Evolutionary conservation across 345 rosid species (phyloP).

Genomic region (Eucalyptus leucophloia): DNA sequence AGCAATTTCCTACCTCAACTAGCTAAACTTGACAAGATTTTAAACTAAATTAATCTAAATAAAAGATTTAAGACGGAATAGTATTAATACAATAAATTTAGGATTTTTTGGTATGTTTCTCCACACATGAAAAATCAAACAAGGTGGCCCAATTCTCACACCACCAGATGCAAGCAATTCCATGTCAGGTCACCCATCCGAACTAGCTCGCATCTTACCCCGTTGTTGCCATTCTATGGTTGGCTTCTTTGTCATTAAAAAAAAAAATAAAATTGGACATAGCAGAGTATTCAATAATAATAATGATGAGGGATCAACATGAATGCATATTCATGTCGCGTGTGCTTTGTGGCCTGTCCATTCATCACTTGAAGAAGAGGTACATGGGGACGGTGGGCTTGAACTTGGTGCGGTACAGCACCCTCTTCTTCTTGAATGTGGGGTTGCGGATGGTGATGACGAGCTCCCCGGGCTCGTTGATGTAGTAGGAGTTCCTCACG

Average conservation of each 20-base stretch:
- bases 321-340: not conserved
- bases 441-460: constrained; percentile 28
- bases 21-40: not conserved
- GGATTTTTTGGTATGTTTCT: accelerated
- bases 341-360: not conserved
- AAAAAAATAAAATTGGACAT: not conserved
- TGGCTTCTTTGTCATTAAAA: not conserved
- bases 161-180: not conserved
- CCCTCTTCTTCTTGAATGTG: constrained; percentile 24
- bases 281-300: not conserved
- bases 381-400: constrained; percentile 27
- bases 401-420: constrained; percentile 30
- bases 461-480: constrained; percentile 44
- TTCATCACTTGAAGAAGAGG: not conserved
- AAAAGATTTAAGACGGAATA: no score
- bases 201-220: not conserved
- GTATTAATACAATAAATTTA: no score
- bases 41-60: not conserved
- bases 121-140: not conserved
- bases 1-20: no score
- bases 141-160: not conserved
- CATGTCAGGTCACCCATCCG: not conserved
- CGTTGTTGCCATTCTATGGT: not conserved
- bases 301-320: not conserved
- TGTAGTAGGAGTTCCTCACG: constrained; percentile 34